Conservation (phyloP, 805 yeast genomes). For the Barnettozyma wickerhamii region DNA sequence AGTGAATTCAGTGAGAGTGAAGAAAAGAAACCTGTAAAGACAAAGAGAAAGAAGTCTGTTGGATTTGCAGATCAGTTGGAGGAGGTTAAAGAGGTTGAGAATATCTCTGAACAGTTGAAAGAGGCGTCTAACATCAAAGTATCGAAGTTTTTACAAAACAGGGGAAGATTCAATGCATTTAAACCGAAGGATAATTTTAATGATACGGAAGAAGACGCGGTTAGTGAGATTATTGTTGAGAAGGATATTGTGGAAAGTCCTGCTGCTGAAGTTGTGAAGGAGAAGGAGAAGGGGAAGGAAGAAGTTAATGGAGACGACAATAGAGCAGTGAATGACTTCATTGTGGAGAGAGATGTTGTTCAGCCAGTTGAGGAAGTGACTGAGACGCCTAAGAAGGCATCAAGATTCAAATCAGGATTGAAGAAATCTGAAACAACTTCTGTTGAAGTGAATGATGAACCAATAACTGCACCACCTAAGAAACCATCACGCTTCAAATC, state of each 20-base stretch:
- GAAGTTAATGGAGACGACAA: background rate
- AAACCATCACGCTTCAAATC: slow-evolving; percentile 29
- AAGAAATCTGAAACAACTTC: background rate
- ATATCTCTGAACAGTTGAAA: slow-evolving; percentile 45
- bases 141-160: slow-evolving; percentile 21
- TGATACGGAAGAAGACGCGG: slow-evolving; percentile 1
- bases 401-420: slow-evolving; percentile 3
- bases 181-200: background rate
- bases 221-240: slow-evolving; percentile 6
- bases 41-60: slow-evolving; percentile 40
- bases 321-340: slow-evolving; percentile 6
- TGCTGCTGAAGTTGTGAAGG: background rate
- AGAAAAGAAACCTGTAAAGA: slow-evolving; percentile 2
- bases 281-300: background rate
- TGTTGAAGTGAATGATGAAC: no score
- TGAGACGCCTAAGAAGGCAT: background rate
- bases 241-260: background rate
- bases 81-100: slow-evolving; percentile 52
- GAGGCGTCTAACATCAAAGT: slow-evolving; percentile 20
- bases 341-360: slow-evolving; percentile 7
- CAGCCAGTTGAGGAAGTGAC: slow-evolving; percentile 5
- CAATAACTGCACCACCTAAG: slow-evolving; percentile 6
- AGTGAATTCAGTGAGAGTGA: slow-evolving; percentile 5
- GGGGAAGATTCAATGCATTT: slow-evolving; percentile 1
- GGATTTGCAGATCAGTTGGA: slow-evolving; percentile 47